Conservation (phyloP, 257 asterid species). For the Nicotiana paniculata region DNA sequence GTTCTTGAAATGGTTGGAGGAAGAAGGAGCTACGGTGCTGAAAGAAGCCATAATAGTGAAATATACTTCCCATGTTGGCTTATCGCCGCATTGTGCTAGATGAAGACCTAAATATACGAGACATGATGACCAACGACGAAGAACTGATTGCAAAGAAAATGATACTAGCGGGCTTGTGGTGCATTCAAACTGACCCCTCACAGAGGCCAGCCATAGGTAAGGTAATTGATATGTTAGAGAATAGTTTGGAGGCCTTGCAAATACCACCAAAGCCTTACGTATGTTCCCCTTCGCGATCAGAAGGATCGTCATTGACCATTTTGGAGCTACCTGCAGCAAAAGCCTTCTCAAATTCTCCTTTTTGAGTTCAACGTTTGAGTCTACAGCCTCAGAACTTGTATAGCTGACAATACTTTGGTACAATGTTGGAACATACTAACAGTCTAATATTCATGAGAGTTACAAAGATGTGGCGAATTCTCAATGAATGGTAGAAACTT, state of each 20-base stretch:
- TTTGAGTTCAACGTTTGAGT: neutral
- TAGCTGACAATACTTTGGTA: neutral
- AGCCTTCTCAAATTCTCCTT: neutral
- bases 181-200: slow-evolving; percentile 14
- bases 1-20: slow-evolving; percentile 23
- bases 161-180: slow-evolving; percentile 22
- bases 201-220: slow-evolving; percentile 15
- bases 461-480: neutral
- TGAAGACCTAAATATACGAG: neutral
- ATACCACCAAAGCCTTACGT: slow-evolving; percentile 19
- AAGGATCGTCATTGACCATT: neutral
- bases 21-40: slow-evolving; percentile 6
- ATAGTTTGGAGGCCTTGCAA: neutral
- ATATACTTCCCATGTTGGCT: slow-evolving; percentile 18
- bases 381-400: neutral
- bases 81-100: slow-evolving; percentile 4
- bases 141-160: slow-evolving; percentile 10
- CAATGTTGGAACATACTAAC: neutral
- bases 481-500: neutral
- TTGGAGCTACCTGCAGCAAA: neutral
- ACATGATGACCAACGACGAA: neutral
- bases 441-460: too few relatives aligned
- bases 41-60: neutral
- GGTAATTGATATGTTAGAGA: slow-evolving; percentile 20
- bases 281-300: slow-evolving; percentile 2